Evolutionary conservation across 805 yeast species (phyloP).

Genomic region (Wickerhamomyces canadensis): DNA sequence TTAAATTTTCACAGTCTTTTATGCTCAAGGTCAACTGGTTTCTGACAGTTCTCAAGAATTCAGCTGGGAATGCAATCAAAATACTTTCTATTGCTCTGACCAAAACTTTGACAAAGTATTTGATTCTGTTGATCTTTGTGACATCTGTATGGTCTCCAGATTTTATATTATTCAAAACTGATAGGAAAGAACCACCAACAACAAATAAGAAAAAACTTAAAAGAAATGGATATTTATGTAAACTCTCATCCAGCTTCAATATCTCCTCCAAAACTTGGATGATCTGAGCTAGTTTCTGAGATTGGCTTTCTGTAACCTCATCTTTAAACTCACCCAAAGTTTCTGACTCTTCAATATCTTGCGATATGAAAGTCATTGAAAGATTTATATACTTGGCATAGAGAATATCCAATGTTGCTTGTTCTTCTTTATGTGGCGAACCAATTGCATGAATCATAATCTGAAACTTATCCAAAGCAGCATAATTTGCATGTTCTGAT

Average conservation of each 20-base stretch:
- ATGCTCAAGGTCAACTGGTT: slow-evolving; percentile 18
- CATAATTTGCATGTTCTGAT: slow-evolving; percentile 7
- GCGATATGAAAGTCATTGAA: slow-evolving; percentile 15
- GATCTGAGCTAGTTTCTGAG: slow-evolving; percentile 10
- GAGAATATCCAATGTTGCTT: slow-evolving; percentile 10
- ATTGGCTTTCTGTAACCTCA: slow-evolving; percentile 13
- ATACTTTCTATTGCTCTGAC: slow-evolving; percentile 22
- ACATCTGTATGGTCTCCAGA: slow-evolving; percentile 12
- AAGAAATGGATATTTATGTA: slow-evolving; percentile 18
- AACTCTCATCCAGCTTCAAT: slow-evolving; percentile 12
- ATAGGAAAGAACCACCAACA: slow-evolving; percentile 16
- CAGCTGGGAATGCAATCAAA: slow-evolving; percentile 24
- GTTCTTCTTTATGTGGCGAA: slow-evolving; percentile 11
- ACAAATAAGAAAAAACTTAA: slow-evolving; percentile 19
- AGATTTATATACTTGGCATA: slow-evolving; percentile 20
- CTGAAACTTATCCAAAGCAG: not conserved
- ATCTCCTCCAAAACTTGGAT: slow-evolving; percentile 17
- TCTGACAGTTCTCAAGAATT: slow-evolving; percentile 22
- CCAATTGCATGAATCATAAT: slow-evolving; percentile 6
- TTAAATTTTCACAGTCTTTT: slow-evolving; percentile 22
- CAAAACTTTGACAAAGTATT: slow-evolving; percentile 19
- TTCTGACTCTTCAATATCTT: slow-evolving; percentile 10
- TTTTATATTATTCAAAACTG: slow-evolving; percentile 16
- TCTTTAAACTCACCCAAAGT: slow-evolving; percentile 12
- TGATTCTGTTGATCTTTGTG: slow-evolving; percentile 18